Base-by-base conservation (phyloP, 2,329 filamentous ascomycete genomes). In the Lasiodiplodia theobromae region DNA sequence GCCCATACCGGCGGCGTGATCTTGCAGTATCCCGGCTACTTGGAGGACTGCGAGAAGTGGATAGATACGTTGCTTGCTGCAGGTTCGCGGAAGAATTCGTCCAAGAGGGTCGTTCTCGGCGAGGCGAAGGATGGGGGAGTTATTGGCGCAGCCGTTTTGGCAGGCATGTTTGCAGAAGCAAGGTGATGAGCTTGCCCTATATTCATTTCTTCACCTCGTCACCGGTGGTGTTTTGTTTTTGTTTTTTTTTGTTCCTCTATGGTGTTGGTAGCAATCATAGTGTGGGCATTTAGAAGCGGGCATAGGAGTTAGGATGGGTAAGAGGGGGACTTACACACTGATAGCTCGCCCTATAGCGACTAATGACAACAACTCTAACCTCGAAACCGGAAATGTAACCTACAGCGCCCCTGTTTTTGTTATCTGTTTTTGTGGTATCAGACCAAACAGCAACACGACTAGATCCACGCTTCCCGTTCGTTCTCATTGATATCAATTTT, bases 1-100 rank as follows among this genome's bases (percentile, higher is more conserved):
- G 92, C 92, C 1, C 94, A 93, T 75, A 93, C 92, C 0, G 92
- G 92, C 38, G 91, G 91, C 7, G 93, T 92, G 74, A 94, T 94
- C 69, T 87, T 89, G n/a, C 88, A 92, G 74, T 93, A 93, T 74
- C 91, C 92, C 58, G 86, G 91, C 72, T 94, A 92, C 78, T 82
- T 92, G 52, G 80, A 82, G 54, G 90, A 91, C 73, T 93, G 90
- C 71, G 91, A 94, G 77, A 74, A 80, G 16, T 91, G 91, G 74
- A 84, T 94, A 62, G 88, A 93, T 70, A 78, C 80, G 4, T 76
- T 87, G 16, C 82, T 86, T 23, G 82, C 82, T 44, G 79, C 82
- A 51, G 83, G 82, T 34, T 79, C 74, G 14, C 54, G 44, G 2
- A 79, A 78, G 7, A 78, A 79, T 68, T 57, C 49, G 1, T 70